Percentiles rank a stretch among this genome's conserved stretches.
Conservation (phyloP, 2,329 filamentous ascomycete species). For the Sclerotinia subarctica region DNA sequence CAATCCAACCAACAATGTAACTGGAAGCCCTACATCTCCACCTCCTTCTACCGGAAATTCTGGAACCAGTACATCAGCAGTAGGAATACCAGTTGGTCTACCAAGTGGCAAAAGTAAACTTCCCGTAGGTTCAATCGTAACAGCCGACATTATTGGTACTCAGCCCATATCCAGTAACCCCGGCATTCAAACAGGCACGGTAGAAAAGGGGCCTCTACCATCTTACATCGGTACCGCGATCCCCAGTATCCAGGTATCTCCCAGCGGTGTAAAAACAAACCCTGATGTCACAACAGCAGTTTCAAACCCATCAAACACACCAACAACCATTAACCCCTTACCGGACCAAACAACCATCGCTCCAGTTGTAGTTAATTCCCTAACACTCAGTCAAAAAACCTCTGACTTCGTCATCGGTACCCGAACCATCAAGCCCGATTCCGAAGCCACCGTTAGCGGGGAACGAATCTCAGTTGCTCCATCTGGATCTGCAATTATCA, state of each 20-base stretch:
- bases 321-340: constrained; percentile 15
- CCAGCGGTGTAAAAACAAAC: background rate
- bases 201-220: background rate
- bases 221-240: background rate
- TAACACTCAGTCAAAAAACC: constrained; percentile 26
- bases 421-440: constrained; percentile 31
- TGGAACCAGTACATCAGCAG: background rate
- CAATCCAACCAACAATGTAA: background rate
- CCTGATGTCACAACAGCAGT: background rate
- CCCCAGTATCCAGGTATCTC: background rate
- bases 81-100: constrained; percentile 7
- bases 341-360: constrained; percentile 20
- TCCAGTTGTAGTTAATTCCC: constrained; percentile 28
- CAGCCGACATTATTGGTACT: background rate
- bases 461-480: constrained; percentile 30
- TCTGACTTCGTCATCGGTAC: constrained; percentile 30
- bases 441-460: constrained; percentile 29
- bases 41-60: background rate
- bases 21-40: background rate
- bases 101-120: background rate
- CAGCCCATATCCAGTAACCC: background rate
- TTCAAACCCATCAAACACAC: background rate
- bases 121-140: background rate
- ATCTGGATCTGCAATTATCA: constrained; percentile 26
- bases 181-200: background rate